Percentiles rank a stretch among this genome's conserved stretches.
Conservation (phyloP, 352 stramenopile species). For the Phytopythium cucurbitacearum region DNA sequence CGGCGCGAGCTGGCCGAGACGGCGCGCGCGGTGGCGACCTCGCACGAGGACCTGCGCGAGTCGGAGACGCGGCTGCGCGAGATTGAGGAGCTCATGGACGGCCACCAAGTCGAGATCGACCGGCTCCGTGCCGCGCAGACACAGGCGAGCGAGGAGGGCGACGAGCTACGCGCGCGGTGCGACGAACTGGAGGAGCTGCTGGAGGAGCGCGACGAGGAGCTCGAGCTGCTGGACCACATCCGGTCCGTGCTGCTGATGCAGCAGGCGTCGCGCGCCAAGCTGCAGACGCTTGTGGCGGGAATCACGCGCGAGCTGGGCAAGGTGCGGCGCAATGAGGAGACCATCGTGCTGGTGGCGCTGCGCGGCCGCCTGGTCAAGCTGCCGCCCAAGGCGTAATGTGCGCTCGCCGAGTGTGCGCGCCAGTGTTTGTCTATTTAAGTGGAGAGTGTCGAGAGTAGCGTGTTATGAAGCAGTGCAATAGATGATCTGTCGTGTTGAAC, state of each 20-base stretch:
- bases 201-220: conserved; percentile 58
- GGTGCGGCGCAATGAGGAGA: conserved; percentile 43
- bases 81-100: conserved; percentile 57
- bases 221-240: conserved; percentile 51
- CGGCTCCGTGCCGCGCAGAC: conserved; percentile 19
- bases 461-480: too few relatives aligned
- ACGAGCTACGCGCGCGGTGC: conserved; percentile 21
- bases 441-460: not conserved
- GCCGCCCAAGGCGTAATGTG: conserved; percentile 28
- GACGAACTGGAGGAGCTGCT: conserved; percentile 54
- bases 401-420: not conserved
- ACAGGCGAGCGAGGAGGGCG: conserved; percentile 17
- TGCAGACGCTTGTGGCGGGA: conserved; percentile 35
- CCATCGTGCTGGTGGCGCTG: conserved; percentile 45
- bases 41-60: conserved; percentile 51
- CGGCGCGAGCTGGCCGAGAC: conserved; percentile 28
- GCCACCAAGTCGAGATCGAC: conserved; percentile 41
- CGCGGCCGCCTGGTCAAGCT: conserved; percentile 48
- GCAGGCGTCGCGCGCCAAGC: conserved; percentile 25
- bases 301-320: conserved; percentile 36
- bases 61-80: conserved; percentile 46
- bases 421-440: conserved; percentile 12
- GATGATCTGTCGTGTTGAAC: too few relatives aligned
- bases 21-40: conserved; percentile 33
- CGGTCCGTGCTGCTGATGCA: conserved; percentile 43